Conservation (phyloP, 306 rosid genomes). For the Bauhinia variegata region DNA sequence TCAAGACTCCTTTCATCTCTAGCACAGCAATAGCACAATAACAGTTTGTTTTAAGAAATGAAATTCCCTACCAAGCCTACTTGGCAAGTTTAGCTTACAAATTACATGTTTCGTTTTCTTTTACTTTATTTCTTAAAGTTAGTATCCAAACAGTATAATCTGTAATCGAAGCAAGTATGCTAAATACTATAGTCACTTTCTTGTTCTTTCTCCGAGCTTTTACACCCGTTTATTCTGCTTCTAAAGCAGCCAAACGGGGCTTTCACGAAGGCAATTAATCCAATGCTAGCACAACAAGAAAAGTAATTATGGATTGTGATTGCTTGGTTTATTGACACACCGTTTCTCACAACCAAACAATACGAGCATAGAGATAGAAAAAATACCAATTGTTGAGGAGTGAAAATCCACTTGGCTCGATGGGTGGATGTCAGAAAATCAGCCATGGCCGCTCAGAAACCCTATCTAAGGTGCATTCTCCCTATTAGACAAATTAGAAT, state of each 20-base stretch:
- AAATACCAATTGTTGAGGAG: conserved; percentile 73
- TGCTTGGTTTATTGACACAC: no score
- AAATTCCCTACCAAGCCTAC: background rate
- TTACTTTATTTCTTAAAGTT: no score
- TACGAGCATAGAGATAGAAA: background rate
- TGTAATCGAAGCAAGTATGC: no score
- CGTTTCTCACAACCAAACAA: conserved; percentile 4
- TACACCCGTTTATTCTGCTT: no score
- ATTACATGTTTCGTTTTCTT: no score
- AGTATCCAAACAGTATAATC: no score
- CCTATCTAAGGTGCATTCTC: conserved; percentile 22
- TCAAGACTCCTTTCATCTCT: background rate
- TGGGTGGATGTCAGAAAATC: conserved; percentile 90
- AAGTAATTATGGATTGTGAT: no score
- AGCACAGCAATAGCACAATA: background rate
- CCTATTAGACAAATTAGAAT: background rate
- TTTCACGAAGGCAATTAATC: no score
- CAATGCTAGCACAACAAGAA: background rate
- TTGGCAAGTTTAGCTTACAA: no score
- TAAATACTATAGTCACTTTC: no score
- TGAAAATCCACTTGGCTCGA: conserved; percentile 81
- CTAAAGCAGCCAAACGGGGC: no score
- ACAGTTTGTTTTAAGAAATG: background rate
- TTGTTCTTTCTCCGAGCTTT: no score
- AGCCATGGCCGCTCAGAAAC: conserved; percentile 64